These are phyloP conservation scores for Wickerhamiella pararugosa DNA, from an alignment of 1,139 yeast species.

Conservation along the genomic window DNA sequence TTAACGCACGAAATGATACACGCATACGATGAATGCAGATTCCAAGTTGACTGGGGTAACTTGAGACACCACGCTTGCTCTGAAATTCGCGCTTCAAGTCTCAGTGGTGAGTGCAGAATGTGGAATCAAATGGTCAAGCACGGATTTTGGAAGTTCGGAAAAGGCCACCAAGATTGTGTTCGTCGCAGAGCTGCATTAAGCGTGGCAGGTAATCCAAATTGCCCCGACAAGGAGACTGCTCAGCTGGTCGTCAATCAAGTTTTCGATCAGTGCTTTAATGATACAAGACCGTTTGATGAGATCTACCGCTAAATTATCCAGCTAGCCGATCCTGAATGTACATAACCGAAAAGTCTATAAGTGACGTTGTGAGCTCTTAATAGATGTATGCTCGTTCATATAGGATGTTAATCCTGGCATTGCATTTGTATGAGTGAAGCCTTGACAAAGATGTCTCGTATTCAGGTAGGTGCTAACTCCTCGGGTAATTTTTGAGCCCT, in stretches of 20 bases:
- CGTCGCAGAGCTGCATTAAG: slow-evolving; percentile 75
- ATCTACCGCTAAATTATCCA: slow-evolving; percentile 50
- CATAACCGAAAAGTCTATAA: too few relatives aligned
- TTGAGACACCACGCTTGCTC: slow-evolving; percentile 93
- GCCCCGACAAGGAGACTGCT: slow-evolving; percentile 60
- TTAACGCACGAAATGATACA: slow-evolving; percentile 87
- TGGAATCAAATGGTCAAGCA: slow-evolving; percentile 63
- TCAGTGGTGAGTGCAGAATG: slow-evolving; percentile 91
- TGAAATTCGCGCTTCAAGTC: slow-evolving; percentile 82
- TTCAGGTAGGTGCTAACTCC: too few relatives aligned
- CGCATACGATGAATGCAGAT: slow-evolving; percentile 80
- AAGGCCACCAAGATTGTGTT: slow-evolving; percentile 85
- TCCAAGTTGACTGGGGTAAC: slow-evolving; percentile 70
- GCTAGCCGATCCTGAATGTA: background rate
- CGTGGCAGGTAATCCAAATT: slow-evolving; percentile 73
- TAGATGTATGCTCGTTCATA: too few relatives aligned
- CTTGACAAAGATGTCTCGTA: too few relatives aligned
- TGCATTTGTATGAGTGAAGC: too few relatives aligned
- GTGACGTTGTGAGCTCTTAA: too few relatives aligned
- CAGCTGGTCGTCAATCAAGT: slow-evolving; percentile 68
- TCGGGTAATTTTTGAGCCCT: too few relatives aligned
- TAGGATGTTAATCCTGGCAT: too few relatives aligned
- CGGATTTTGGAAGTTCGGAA: slow-evolving; percentile 42
- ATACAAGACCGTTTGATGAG: slow-evolving; percentile 90
- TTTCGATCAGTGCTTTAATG: slow-evolving; percentile 86